These are phyloP conservation scores for Colletotrichum salicis DNA, from an alignment of 2,329 filamentous ascomycete species.

Conservation along the genomic window DNA sequence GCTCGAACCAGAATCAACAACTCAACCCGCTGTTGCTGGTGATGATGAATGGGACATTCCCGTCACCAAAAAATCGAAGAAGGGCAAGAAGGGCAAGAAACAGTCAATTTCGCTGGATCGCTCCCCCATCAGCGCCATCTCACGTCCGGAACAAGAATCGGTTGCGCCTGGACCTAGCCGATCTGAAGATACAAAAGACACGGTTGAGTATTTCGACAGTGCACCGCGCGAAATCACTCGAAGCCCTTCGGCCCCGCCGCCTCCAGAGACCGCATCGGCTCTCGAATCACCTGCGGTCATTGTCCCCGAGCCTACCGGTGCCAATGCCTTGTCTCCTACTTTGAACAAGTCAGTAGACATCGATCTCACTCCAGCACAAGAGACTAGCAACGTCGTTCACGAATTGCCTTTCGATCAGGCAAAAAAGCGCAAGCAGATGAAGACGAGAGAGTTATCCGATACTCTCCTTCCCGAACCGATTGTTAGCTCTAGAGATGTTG, in stretches of 20 bases:
- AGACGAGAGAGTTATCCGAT: constrained; percentile 42
- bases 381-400: constrained; percentile 48
- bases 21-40: constrained; percentile 1
- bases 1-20: background rate
- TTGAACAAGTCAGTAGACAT: constrained; percentile 36
- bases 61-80: constrained; percentile 37
- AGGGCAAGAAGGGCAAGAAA: constrained; percentile 45
- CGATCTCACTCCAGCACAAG: constrained; percentile 47
- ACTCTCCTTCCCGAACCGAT: constrained; percentile 42
- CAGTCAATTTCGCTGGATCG: background rate
- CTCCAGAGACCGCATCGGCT: constrained; percentile 10
- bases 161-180: background rate
- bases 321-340: constrained; percentile 27
- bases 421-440: constrained; percentile 48
- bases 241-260: constrained; percentile 12
- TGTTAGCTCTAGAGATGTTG: constrained; percentile 39
- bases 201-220: constrained; percentile 14
- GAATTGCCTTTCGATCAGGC: constrained; percentile 50
- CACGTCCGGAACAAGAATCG: background rate
- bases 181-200: background rate
- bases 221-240: background rate
- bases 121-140: background rate
- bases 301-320: background rate
- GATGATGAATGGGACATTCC: constrained; percentile 29
- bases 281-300: background rate